Evolutionary conservation across 2,329 filamentous ascomycete genomes (phyloP).

Genomic region (Paramyrothecium sp.): DNA sequence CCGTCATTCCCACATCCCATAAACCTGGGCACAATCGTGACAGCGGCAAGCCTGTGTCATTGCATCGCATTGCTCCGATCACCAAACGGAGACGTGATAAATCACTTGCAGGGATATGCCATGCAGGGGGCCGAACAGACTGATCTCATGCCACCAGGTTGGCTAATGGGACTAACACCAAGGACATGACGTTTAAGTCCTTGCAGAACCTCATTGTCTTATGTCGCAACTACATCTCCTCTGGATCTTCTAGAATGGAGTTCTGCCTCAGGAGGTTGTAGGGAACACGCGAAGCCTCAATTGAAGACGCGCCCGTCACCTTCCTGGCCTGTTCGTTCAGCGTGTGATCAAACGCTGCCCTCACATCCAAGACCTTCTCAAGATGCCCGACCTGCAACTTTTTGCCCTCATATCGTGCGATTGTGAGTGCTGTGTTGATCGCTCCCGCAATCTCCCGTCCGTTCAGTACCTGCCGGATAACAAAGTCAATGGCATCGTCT

Average conservation of each 20-base stretch:
- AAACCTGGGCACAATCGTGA: too few species aligned
- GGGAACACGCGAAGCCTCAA: background rate
- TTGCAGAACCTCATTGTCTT: background rate
- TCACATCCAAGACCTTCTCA: background rate
- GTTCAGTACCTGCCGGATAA: background rate
- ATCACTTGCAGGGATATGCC: too few species aligned
- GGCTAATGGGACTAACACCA: too few species aligned
- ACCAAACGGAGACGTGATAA: too few species aligned
- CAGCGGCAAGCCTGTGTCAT: too few species aligned
- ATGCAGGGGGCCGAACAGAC: too few species aligned
- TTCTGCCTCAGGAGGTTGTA: background rate
- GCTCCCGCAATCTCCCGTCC: background rate
- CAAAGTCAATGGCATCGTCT: conserved; percentile 5
- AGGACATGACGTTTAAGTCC: too few species aligned
- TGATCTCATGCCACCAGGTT: too few species aligned
- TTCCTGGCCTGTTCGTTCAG: background rate
- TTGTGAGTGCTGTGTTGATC: background rate
- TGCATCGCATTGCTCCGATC: too few species aligned
- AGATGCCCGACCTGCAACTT: background rate
- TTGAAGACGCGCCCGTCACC: background rate
- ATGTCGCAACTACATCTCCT: background rate
- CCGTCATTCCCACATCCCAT: too few species aligned
- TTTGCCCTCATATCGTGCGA: background rate
- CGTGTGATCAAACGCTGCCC: background rate
- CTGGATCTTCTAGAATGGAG: background rate